Base-by-base conservation (phyloP, 768 basidiomycete genomes). In the Auriculariales sp. region DNA sequence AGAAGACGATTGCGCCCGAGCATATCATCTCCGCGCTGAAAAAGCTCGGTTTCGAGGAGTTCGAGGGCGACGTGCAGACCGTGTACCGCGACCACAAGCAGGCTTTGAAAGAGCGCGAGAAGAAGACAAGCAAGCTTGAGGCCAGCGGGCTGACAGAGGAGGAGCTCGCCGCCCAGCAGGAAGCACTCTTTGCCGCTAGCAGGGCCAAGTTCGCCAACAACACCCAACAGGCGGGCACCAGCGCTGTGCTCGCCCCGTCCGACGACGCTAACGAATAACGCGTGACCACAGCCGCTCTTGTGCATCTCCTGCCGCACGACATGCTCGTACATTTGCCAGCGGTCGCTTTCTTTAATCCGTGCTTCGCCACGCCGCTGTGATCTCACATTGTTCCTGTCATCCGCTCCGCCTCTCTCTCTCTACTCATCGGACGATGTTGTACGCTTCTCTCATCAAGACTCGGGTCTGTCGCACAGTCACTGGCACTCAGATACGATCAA, bases 1-100 rank as follows among this genome's bases (percentile, higher is more conserved):
- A 95, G 71, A 99, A 99, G 71, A 99, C 95, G 1, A 98, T 99
- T 58, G 86, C 91, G 3, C 95, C 95, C 1, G 95, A 99, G 58
- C 95, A 99, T 61, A 92, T 98, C 36, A 83, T 97, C 28, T 70
- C 75, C 22, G 95, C 95, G 4, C 71, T 99, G 50, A 90, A 90
- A 92, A 78, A 83, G 32, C 78, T 98, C 19, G 95, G 93, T 19
- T 97, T 95, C 59, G 91, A 95, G 55, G 75, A 79, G 29, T 95
- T 94, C 63, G 84, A 86, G 14, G 65, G 79, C 3, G 92, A 97
- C 59, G 88, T 95, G 0, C 82, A 93, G 61, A 88, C 87, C 58
- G 90, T 94, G 5, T 69, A 95, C 55, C 89, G 92, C 64, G 94
- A 95, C 57, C 92, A 95, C 67, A 98, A 97, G 60, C 88, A 94